Evolutionary conservation across 768 basidiomycete species (phyloP), one percentile per base, ranked within the genome.

Genomic region (Mycena latifolia): DNA sequence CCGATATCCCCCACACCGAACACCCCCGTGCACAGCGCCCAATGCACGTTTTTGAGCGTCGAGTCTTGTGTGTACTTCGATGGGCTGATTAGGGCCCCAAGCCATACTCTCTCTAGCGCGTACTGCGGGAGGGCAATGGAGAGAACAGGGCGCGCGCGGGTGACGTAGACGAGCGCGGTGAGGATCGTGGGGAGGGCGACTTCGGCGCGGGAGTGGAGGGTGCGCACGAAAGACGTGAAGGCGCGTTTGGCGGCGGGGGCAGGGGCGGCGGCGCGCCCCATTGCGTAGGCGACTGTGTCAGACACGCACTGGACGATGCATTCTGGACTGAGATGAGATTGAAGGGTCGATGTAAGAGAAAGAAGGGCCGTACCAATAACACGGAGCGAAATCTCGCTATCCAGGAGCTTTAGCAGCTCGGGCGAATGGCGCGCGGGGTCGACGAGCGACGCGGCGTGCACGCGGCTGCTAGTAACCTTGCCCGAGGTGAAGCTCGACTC

Each of bases 231-330:
- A 41, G 57, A 27, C 17, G 57, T 59, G 57, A 59, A 59, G 45
- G 57, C n/a, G 12, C 10, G 17, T 5, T 18, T 8, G 43, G 17
- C 7, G 43, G 57, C 43, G 57, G 15, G 57, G 45, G 82, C 76
- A 0, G 82, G 84, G 1, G 83, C 78, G 17, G 84, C 84, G 24
- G 83, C 80, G 31, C 82, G 81, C 27, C 83, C 81, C 56, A 86
- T 77, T 24, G 84, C 83, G 51, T 78, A 84, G 69, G 84, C 81
- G 61, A 86, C 84, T 0, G 85, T 80, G 50, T 86, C 83, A 8
- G 76, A 65, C 1, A 84, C 82, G 0, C 64, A 73, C 72, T 85
- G 82, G 37, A 82, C 74, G 63, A 83, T 71, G 71, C 84, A 80
- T 63, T 85, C 85, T 86, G 67, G 28, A 39, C 54, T 33, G 12